Evolutionary conservation across 148 eudicot species (phyloP), one percentile per base, ranked within the genome.

Genomic region (Chenopodium berlandieri): DNA sequence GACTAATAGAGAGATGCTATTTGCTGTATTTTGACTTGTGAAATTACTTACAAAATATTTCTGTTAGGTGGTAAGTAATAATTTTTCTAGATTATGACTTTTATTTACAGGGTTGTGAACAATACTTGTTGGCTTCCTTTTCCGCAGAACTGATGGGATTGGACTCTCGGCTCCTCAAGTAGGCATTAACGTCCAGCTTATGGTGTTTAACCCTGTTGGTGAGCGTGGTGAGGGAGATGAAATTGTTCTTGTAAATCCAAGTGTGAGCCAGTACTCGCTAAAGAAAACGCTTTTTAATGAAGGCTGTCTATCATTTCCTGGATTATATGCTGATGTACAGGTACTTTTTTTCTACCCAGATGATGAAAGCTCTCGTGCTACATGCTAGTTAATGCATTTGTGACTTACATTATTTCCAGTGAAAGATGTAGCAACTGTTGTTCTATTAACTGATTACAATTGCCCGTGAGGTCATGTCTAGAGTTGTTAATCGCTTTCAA

Each of bases 161-260:
- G 98, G 98, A 78, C 97, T 97, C 79, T 94, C 99, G 22, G 99
- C 99, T 79, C 98, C 99, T 67, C 98, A 97, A 90, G 98, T 97
- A 82, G 99, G 98, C 78, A 78, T 94, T 66, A 94, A 92, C 88
- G 91, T 94, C 80, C 97, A 91, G 85, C 99, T 97, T 56, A 97
- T 97, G 98, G 99, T 97, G 79, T 94, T 97, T 79, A 97, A 97
- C 86, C 90, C 95, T 78, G 92, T 62, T 80, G 99, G 98, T 80
- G 98, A 89, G 82, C 96, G 94, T 25, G 98, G 95, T 77, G 94
- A 89, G 82, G 99, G 98, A 56, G 93, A 97, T 84, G 98, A 97
- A 88, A 86, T 97, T 83, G 98, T 94, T 82, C 93, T 97, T 72
- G 90, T 97, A 75, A 97, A 97, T 86, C 99, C 99, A 78, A 88